Evolutionary conservation across 768 basidiomycete species (phyloP).

Genomic region (Leccinum disarticulatum): DNA sequence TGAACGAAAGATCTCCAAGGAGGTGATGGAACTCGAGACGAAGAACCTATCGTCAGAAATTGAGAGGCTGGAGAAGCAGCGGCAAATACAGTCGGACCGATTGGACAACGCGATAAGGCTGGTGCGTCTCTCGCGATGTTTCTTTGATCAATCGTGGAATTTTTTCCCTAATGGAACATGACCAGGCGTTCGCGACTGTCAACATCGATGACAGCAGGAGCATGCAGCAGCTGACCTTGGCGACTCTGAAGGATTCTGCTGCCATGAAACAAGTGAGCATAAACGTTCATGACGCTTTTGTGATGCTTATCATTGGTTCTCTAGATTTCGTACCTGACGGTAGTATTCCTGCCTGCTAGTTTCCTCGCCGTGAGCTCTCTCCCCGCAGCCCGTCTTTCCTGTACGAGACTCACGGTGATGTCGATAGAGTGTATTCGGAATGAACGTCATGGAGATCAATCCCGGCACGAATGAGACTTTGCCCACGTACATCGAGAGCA

Average conservation of each 20-base stretch:
- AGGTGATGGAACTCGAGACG: slow-evolving; percentile 20
- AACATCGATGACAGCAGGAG: slow-evolving; percentile 57
- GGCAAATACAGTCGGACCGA: slow-evolving; percentile 28
- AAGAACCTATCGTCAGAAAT: slow-evolving; percentile 41
- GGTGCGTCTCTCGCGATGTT: slow-evolving; percentile 16
- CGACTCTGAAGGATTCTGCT: slow-evolving; percentile 42
- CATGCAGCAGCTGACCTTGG: slow-evolving; percentile 52
- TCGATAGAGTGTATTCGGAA: slow-evolving; percentile 34
- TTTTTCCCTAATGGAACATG: slow-evolving; percentile 1
- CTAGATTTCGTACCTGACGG: slow-evolving; percentile 57
- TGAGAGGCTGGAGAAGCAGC: slow-evolving; percentile 36
- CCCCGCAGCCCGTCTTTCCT: slow-evolving; percentile 5
- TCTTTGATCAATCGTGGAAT: not conserved
- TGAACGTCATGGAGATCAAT: slow-evolving; percentile 35
- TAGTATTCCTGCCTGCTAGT: slow-evolving; percentile 60
- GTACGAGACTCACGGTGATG: not conserved
- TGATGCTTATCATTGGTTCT: not conserved
- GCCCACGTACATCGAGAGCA: slow-evolving; percentile 40
- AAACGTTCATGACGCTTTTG: no score
- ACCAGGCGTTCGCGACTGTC: slow-evolving; percentile 58
- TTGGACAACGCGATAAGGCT: slow-evolving; percentile 34
- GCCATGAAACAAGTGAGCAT: slow-evolving; percentile 35
- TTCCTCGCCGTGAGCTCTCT: slow-evolving; percentile 35
- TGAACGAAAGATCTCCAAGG: slow-evolving; percentile 8
- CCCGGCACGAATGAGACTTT: slow-evolving; percentile 31